phyloP scores from a whole-genome alignment of 1,284 basidiomycete genomes.

The Ustilago curta region DNA sequence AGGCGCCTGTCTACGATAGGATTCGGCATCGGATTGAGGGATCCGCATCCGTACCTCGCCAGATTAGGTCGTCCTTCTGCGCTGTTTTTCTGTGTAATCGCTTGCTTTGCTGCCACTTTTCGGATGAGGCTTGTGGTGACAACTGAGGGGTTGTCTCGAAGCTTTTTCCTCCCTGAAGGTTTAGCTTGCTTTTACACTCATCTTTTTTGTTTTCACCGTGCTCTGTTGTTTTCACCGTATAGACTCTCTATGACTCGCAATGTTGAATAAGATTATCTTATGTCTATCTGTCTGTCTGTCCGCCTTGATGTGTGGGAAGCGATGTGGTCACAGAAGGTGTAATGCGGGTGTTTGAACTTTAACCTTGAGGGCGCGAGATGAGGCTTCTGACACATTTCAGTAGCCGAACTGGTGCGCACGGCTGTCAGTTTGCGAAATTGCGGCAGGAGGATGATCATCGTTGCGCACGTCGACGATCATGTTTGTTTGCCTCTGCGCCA shows the following conservation, averaged over 20 bases:
- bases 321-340: neutral
- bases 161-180: neutral
- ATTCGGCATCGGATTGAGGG: slow-evolving; percentile 33
- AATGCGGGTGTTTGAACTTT: too few relatives aligned
- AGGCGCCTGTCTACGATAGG: neutral
- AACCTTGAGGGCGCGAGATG: neutral
- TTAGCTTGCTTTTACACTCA: slow-evolving; percentile 2
- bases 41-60: slow-evolving; percentile 8
- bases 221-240: slow-evolving; percentile 28
- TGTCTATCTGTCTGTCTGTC: neutral
- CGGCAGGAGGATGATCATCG: neutral
- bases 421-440: slow-evolving; percentile 9
- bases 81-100: neutral
- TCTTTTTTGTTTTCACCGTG: slow-evolving; percentile 6
- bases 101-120: neutral
- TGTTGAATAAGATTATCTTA: neutral
- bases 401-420: slow-evolving; percentile 1
- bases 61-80: neutral
- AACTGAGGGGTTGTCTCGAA: slow-evolving; percentile 38
- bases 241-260: slow-evolving; percentile 37
- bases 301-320: neutral
- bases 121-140: neutral
- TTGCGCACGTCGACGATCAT: too few relatives aligned
- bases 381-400: slow-evolving; percentile 1
- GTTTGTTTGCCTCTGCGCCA: too few relatives aligned